These are phyloP conservation scores for Kwoniella sp. DNA, from an alignment of 768 basidiomycete species.

Conservation along the genomic window DNA sequence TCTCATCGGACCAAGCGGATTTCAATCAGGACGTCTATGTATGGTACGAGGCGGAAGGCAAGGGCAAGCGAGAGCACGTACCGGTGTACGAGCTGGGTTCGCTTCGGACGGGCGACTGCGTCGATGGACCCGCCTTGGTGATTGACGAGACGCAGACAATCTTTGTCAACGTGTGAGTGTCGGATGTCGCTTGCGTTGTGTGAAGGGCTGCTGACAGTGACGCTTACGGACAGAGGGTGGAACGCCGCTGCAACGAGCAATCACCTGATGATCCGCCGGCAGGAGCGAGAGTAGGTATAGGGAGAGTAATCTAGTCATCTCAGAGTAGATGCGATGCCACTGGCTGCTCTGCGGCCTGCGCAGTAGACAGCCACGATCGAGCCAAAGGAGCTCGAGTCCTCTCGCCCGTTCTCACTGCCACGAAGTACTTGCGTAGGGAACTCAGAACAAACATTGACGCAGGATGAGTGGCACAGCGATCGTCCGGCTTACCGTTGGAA, in stretches of 20 bases:
- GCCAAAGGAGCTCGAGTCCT: too few relatives aligned
- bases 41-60: conserved; percentile 33
- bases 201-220: not conserved
- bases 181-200: not conserved
- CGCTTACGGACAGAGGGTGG: not conserved
- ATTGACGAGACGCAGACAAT: conserved; percentile 95
- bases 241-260: conserved; percentile 8
- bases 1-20: conserved; percentile 43
- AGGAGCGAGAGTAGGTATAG: too few relatives aligned
- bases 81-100: conserved; percentile 66
- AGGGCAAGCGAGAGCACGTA: conserved; percentile 66
- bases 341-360: too few relatives aligned
- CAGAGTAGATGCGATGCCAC: too few relatives aligned
- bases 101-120: conserved; percentile 61
- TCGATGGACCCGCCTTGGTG: conserved; percentile 80
- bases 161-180: conserved; percentile 58
- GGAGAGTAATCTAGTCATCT: too few relatives aligned
- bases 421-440: too few relatives aligned
- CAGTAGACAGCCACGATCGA: too few relatives aligned
- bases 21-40: conserved; percentile 35
- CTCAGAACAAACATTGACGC: too few relatives aligned
- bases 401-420: too few relatives aligned
- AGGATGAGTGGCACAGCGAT: too few relatives aligned
- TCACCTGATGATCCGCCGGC: conserved; percentile 9
- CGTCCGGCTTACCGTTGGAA: too few relatives aligned